A percentile compares a stretch with the other conserved stretches of the same genome.
Conservation (phyloP, 2,329 filamentous ascomycete genomes). For the Ophiognomonia clavigignenti-juglandacearum region DNA sequence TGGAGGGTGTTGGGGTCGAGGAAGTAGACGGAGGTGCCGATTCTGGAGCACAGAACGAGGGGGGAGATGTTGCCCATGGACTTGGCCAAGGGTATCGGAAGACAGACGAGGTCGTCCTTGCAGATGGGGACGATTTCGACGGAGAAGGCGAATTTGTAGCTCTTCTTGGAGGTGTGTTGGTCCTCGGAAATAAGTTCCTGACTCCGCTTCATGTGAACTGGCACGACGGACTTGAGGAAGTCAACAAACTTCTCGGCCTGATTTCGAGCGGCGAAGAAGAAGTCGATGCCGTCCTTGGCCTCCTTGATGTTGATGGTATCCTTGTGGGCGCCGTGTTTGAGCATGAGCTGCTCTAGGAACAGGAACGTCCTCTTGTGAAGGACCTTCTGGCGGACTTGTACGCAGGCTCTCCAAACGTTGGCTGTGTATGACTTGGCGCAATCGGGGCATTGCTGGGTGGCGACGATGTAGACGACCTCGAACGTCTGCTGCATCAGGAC, state of each 20-base stretch:
- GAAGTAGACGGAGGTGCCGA: constrained; percentile 86
- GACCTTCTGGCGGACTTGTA: constrained; percentile 96
- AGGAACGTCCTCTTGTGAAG: constrained; percentile 78
- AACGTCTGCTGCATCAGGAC: constrained; percentile 84
- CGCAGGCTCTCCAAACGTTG: constrained; percentile 89
- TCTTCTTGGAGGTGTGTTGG: constrained; percentile 82
- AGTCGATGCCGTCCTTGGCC: constrained; percentile 87
- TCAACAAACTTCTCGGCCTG: constrained; percentile 78
- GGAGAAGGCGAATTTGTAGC: constrained; percentile 92
- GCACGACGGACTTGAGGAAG: constrained; percentile 71
- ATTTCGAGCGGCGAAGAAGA: constrained; percentile 86
- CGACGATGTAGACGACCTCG: constrained; percentile 88
- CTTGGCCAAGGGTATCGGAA: constrained; percentile 86
- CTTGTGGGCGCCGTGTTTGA: constrained; percentile 86
- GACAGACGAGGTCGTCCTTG: constrained; percentile 93
- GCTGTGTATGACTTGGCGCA: constrained; percentile 94
- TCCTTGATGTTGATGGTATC: constrained; percentile 99
- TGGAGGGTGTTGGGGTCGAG: constrained; percentile 89
- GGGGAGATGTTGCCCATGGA: constrained; percentile 84
- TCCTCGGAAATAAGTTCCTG: constrained; percentile 79
- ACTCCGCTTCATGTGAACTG: constrained; percentile 54
- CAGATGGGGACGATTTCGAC: constrained; percentile 89
- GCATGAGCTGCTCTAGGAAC: constrained; percentile 84
- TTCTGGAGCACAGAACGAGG: constrained; percentile 76
- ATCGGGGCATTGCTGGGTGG: constrained; percentile 90